Percentiles rank a stretch among this genome's conserved stretches.
Conservation (phyloP, 2,329 filamentous ascomycete species). For the Diaporthe vaccinii region DNA sequence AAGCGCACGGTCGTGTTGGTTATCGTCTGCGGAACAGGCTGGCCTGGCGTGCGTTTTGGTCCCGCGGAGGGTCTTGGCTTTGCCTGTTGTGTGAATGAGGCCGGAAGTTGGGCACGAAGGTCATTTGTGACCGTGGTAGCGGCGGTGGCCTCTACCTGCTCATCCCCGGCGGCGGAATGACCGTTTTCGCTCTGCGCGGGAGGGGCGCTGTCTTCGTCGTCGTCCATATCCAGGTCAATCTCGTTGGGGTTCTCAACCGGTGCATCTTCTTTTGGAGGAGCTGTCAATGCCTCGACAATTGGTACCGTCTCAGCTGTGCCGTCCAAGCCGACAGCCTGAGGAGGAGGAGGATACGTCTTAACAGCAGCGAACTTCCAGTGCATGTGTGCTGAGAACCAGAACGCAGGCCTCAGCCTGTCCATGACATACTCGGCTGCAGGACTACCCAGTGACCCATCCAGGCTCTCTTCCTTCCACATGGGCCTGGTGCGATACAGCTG, state of each 20-base stretch:
- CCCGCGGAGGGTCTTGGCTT: slow-evolving; percentile 59
- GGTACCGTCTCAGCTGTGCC: slow-evolving; percentile 38
- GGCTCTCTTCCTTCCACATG: slow-evolving; percentile 81
- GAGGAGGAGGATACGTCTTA: slow-evolving; percentile 62
- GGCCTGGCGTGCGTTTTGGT: slow-evolving; percentile 61
- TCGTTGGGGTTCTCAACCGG: slow-evolving; percentile 71
- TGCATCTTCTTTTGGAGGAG: slow-evolving; percentile 36
- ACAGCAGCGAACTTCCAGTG: slow-evolving; percentile 88
- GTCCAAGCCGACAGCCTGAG: slow-evolving; percentile 46
- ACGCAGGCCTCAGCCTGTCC: slow-evolving; percentile 82
- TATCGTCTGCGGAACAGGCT: slow-evolving; percentile 79
- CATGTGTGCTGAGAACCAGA: slow-evolving; percentile 96
- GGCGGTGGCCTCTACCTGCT: slow-evolving; percentile 30
- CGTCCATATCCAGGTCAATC: slow-evolving; percentile 77
- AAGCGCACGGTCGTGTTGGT: slow-evolving; percentile 86
- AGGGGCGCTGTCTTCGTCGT: slow-evolving; percentile 57
- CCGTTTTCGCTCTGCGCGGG: slow-evolving; percentile 36
- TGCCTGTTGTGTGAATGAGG: slow-evolving; percentile 72
- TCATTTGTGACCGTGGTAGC: slow-evolving; percentile 67
- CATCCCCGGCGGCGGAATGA: slow-evolving; percentile 43
- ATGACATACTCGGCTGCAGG: slow-evolving; percentile 84
- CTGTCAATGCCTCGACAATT: slow-evolving; percentile 39
- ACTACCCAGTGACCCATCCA: slow-evolving; percentile 82
- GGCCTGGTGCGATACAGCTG: slow-evolving; percentile 80
- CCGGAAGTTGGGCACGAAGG: slow-evolving; percentile 80